Evolutionary conservation across 2,329 filamentous ascomycete species (phyloP).

Genomic region (Tolypocladium endophyticum): DNA sequence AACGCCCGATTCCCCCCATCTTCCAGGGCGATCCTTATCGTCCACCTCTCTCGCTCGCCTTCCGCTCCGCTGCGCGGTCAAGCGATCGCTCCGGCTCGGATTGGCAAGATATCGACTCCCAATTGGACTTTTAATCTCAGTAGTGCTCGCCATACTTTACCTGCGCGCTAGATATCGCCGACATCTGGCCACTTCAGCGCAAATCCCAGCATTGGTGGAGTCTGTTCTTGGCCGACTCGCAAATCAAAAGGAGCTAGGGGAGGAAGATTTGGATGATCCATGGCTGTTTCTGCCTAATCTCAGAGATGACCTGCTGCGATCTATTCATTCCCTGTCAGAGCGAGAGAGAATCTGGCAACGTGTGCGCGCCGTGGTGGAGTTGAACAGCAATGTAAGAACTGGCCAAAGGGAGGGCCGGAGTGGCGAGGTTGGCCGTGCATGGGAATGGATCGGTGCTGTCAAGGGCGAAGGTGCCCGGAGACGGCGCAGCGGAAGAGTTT

Average conservation of each 20-base stretch:
- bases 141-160: slow-evolving; percentile 46
- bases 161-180: slow-evolving; percentile 52
- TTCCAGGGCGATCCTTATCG: slow-evolving; percentile 56
- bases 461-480: slow-evolving; percentile 32
- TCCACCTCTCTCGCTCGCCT: slow-evolving; percentile 86
- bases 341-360: slow-evolving; percentile 76
- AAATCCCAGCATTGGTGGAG: slow-evolving; percentile 74
- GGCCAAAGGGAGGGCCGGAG: slow-evolving; percentile 57
- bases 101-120: slow-evolving; percentile 80
- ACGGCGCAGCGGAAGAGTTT: slow-evolving; percentile 42
- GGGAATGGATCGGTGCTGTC: slow-evolving; percentile 59
- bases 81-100: slow-evolving; percentile 66
- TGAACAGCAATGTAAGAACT: slow-evolving; percentile 82
- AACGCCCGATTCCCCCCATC: slow-evolving; percentile 52
- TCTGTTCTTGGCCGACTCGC: slow-evolving; percentile 76
- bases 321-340: slow-evolving; percentile 65
- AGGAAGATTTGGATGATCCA: slow-evolving; percentile 55
- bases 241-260: slow-evolving; percentile 73
- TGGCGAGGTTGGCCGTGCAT: slow-evolving; percentile 55
- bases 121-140: slow-evolving; percentile 55
- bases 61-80: slow-evolving; percentile 74
- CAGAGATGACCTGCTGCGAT: slow-evolving; percentile 78
- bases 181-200: slow-evolving; percentile 54
- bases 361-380: slow-evolving; percentile 77
- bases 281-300: slow-evolving; percentile 84